Evolutionary conservation across 768 basidiomycete species (phyloP), one percentile per base, ranked within the genome.

Genomic region (Pulveroboletus sp.): DNA sequence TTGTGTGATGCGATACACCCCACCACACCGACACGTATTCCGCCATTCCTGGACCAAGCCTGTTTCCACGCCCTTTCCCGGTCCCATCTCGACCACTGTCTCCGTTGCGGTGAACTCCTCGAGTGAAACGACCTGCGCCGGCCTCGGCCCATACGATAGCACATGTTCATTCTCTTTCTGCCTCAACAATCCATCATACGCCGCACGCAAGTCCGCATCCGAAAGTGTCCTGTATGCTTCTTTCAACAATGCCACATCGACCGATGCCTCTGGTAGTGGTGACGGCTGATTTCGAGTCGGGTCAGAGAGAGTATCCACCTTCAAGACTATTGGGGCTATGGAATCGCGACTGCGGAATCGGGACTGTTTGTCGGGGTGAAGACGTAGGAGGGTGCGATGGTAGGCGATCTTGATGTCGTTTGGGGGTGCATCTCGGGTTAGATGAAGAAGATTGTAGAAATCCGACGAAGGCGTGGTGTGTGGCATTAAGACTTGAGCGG

Each of bases 111-210:
- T 49, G 55, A 89, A 91, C 1, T 89, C 87, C 40, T 87, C 86
- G 35, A 93, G 71, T 3, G 90, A 92, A 33, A 92, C 69, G 15
- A 89, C 69, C 53, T 90, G 83, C 0, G 90, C 88, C 5, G 90
- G 88, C 45, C 90, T 73, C 8, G 83, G 81, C 3, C 70, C 73
- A 24, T 50, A 54, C n/a, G 55, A 54, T 12, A 38, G 44, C 8
- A 21, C 43, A 1, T 40, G 40, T 42, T 35, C 51, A 3, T 49
- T 27, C 39, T 42, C 54, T 28, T 50, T 47, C 21, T 46, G 46
- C 32, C 33, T 51, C 39, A 58, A 43, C 26, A 49, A 41, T 11
- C 51, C 55, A 49, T 91, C 83, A 55, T 88, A 83, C 48, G 65
- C 61, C 15, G 69, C 64, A 1, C 88, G 79, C 9, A 71, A 68